Evolutionary conservation across 2,329 filamentous ascomycete species (phyloP).

Genomic region (Metarhizium anisopliae): DNA sequence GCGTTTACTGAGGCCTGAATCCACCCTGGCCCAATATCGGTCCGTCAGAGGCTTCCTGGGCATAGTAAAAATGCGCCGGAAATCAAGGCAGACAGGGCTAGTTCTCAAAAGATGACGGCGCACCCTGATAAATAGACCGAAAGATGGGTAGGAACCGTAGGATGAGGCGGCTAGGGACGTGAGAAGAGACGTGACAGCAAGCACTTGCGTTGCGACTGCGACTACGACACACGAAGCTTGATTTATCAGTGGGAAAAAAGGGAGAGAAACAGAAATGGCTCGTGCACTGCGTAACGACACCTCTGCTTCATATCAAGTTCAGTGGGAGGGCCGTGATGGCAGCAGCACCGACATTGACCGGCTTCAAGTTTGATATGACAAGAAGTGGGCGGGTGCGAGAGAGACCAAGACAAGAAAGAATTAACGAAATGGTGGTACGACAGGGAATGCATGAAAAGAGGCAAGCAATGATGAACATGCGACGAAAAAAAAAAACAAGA

Average conservation of each 20-base stretch:
- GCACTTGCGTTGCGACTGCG: neutral
- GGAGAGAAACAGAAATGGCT: neutral
- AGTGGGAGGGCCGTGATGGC: neutral
- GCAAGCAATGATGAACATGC: neutral
- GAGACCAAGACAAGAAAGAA: neutral
- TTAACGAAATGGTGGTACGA: neutral
- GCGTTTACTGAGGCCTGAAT: conserved; percentile 10
- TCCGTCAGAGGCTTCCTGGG: conserved; percentile 12
- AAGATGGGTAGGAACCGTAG: neutral
- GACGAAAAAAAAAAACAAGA: neutral
- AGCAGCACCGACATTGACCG: neutral
- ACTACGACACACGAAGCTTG: neutral
- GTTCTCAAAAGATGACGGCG: too few species aligned
- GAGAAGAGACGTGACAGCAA: neutral
- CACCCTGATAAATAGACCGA: neutral
- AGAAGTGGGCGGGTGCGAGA: neutral
- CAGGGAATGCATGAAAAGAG: neutral
- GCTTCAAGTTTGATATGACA: neutral
- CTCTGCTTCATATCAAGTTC: neutral
- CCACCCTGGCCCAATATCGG: conserved; percentile 19
- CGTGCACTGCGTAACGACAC: neutral
- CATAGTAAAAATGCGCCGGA: conserved; percentile 9
- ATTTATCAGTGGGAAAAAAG: neutral
- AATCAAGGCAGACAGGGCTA: neutral
- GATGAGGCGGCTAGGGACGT: neutral